phyloP scores from a whole-genome alignment of 805 yeast genomes.

The Lipomyces oligophaga region DNA sequence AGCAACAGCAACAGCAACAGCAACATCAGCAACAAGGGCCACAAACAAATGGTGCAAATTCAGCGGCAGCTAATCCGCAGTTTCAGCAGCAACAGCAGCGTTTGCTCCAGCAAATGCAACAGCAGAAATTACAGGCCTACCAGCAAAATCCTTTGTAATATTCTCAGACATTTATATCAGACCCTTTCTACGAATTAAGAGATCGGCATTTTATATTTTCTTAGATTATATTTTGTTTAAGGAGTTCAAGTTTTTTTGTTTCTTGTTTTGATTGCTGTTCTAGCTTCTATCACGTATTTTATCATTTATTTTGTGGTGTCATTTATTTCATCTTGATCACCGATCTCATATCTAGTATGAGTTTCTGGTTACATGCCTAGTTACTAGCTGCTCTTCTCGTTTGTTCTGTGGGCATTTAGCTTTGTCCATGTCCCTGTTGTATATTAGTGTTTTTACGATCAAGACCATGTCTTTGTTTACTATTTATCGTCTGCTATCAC shows the following conservation, averaged over 20 bases:
- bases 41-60: constrained; percentile 7
- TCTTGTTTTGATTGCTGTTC: background rate
- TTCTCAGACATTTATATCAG: too few species aligned
- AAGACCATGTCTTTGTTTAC: too few species aligned
- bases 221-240: background rate
- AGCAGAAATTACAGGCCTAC: constrained; percentile 12
- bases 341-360: too few species aligned
- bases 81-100: constrained; percentile 16
- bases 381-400: too few species aligned
- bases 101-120: constrained; percentile 13
- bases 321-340: background rate
- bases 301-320: background rate
- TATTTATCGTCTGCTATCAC: too few species aligned
- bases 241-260: background rate
- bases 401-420: too few species aligned
- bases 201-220: background rate
- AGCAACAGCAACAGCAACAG: constrained; percentile 8
- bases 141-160: constrained; percentile 19
- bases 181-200: too few species aligned
- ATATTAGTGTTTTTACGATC: too few species aligned
- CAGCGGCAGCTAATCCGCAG: constrained; percentile 19
- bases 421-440: too few species aligned
- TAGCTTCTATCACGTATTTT: background rate
- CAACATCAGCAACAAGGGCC: constrained; percentile 12
- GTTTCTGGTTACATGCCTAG: too few species aligned